These are phyloP conservation scores for Penicillium sp. DNA, from an alignment of 2,329 filamentous ascomycete genomes.

Conservation along the genomic window DNA sequence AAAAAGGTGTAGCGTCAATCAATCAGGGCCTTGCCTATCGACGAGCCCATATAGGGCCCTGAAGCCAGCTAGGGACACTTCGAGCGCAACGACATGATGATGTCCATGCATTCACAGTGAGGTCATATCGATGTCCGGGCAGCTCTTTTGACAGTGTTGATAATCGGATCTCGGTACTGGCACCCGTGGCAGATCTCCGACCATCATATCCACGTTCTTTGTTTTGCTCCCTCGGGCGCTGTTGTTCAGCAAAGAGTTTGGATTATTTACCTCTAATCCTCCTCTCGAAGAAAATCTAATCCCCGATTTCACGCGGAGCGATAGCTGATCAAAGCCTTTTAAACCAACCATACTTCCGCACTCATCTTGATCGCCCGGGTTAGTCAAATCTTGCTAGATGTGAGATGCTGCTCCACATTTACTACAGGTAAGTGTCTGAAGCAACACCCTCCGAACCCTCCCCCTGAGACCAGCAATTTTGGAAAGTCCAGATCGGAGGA, in stretches of 20 bases:
- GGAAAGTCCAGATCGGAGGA: conserved; percentile 8
- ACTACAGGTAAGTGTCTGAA: too few relatives aligned
- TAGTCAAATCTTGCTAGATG: too few relatives aligned
- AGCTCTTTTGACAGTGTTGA: neutral
- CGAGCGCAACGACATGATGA: conserved; percentile 21
- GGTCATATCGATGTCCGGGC: conserved; percentile 17
- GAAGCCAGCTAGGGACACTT: conserved; percentile 4
- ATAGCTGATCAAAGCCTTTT: too few relatives aligned
- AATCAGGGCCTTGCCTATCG: neutral
- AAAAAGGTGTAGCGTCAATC: neutral
- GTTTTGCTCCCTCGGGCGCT: neutral
- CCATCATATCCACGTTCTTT: conserved; percentile 6
- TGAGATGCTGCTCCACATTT: too few relatives aligned
- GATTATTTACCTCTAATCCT: too few relatives aligned
- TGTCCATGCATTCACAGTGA: conserved; percentile 15
- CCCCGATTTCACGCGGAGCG: too few relatives aligned
- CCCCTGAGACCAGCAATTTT: neutral
- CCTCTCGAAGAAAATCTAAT: too few relatives aligned
- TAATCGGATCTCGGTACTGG: neutral
- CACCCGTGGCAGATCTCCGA: conserved; percentile 1
- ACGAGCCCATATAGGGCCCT: conserved; percentile 8
- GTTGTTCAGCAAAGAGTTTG: too few relatives aligned
- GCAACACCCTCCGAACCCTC: too few relatives aligned
- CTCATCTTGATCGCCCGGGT: too few relatives aligned
- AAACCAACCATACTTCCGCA: too few relatives aligned